Evolutionary conservation across 2,329 filamentous ascomycete genomes (phyloP).

Genomic region (Penicillium sp.): DNA sequence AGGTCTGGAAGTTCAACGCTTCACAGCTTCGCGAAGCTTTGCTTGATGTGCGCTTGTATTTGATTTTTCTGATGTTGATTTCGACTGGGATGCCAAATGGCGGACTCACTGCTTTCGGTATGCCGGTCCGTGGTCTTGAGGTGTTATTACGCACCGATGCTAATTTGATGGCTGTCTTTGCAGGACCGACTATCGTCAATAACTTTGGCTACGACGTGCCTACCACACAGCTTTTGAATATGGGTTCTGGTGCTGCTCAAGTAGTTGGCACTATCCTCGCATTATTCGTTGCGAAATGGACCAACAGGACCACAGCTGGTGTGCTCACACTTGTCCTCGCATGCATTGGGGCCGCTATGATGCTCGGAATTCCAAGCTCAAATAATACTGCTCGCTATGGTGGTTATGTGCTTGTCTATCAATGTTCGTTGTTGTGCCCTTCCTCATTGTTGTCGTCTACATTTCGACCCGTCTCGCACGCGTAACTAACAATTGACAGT

Average conservation of each 20-base stretch:
- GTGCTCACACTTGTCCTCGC: neutral
- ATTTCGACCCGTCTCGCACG: neutral
- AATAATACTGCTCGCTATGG: neutral
- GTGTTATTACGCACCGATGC: neutral
- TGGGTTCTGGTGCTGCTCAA: neutral
- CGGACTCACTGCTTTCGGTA: neutral
- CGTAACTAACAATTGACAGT: neutral
- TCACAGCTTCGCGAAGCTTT: conserved; percentile 22
- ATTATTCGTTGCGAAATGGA: neutral
- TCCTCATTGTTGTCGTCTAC: neutral
- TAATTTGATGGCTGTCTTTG: neutral
- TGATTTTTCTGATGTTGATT: neutral
- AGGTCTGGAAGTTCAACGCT: conserved; percentile 19
- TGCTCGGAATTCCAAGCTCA: neutral
- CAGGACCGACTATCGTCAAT: neutral
- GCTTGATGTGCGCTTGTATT: neutral
- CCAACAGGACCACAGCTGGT: neutral
- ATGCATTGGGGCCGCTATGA: neutral
- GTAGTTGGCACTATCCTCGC: neutral
- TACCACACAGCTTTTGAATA: neutral
- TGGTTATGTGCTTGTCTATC: neutral
- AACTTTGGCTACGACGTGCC: neutral
- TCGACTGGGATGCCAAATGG: neutral
- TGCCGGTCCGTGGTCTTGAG: neutral
- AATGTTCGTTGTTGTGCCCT: neutral